Percentiles rank a stretch among this genome's conserved stretches.
Conservation (phyloP, 257 asterid species). For the Penstemon davidsonii region DNA sequence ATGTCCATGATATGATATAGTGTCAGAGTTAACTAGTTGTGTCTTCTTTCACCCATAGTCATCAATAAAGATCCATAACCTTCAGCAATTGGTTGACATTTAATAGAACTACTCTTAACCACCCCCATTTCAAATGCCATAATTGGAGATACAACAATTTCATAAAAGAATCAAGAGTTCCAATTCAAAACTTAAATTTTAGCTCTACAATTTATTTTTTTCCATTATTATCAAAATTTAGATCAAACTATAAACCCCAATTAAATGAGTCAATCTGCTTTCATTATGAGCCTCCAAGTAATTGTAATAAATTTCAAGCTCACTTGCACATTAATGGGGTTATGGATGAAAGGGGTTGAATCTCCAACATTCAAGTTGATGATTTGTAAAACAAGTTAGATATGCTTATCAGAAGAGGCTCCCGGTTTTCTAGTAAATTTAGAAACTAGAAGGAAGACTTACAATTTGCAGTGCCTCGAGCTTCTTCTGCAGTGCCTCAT, state of each 20-base stretch:
- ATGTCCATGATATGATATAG: background rate
- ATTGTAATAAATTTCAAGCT: background rate
- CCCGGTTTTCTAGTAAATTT: too few species aligned
- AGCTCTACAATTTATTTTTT: too few species aligned
- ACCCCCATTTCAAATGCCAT: background rate
- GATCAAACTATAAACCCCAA: background rate
- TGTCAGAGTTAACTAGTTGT: background rate
- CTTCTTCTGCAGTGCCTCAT: slow-evolving; percentile 91
- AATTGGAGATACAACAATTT: background rate
- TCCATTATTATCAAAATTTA: background rate
- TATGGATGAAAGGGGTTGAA: background rate
- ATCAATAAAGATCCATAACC: background rate
- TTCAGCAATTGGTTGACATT: background rate
- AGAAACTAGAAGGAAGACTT: slow-evolving; percentile 33
- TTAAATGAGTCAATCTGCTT: background rate
- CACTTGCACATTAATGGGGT: slow-evolving; percentile 9
- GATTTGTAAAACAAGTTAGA: background rate
- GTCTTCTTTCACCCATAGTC: background rate
- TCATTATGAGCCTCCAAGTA: background rate
- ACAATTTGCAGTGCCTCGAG: slow-evolving; percentile 93
- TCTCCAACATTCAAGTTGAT: background rate
- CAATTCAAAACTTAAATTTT: background rate
- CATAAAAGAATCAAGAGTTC: background rate
- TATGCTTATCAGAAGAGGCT: background rate
- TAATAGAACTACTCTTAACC: background rate